These are phyloP conservation scores for Lepiota venenata DNA, from an alignment of 768 basidiomycete species.

Conservation along the genomic window DNA sequence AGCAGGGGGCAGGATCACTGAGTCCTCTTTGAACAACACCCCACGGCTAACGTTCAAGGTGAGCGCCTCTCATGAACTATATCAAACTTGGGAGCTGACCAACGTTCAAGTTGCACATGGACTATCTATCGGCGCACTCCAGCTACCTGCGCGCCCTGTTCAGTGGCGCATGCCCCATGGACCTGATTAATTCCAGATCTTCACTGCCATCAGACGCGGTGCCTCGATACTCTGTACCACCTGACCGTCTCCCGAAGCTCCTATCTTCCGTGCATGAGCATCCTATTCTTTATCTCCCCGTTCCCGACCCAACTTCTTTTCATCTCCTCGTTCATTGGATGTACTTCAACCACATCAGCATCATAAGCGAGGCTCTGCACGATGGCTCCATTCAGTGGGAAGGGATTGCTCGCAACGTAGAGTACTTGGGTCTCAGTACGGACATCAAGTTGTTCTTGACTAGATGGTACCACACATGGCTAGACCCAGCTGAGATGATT, in stretches of 20 bases:
- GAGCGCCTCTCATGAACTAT: conserved; percentile 17
- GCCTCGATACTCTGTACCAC: conserved; percentile 32
- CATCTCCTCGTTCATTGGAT: conserved; percentile 75
- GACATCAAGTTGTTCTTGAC: conserved; percentile 78
- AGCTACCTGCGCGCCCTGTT: conserved; percentile 68
- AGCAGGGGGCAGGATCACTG: conserved; percentile 46
- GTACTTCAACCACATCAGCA: conserved; percentile 70
- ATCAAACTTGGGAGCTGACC: conserved; percentile 3
- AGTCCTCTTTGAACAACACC: conserved; percentile 45
- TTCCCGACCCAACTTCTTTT: conserved; percentile 72
- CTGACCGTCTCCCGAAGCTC: conserved; percentile 59
- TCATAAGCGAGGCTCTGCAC: conserved; percentile 67
- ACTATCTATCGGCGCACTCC: conserved; percentile 83
- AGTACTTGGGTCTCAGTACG: conserved; percentile 75
- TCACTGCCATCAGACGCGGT: conserved; percentile 21
- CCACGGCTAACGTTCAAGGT: conserved; percentile 66
- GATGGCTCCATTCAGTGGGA: conserved; percentile 74
- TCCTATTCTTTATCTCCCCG: conserved; percentile 68
- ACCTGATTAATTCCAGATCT: conserved; percentile 45
- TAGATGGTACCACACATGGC: conserved; percentile 70
- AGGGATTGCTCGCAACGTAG: conserved; percentile 84
- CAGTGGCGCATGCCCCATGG: conserved; percentile 59
- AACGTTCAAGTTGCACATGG: conserved; percentile 62
- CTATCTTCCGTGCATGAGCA: conserved; percentile 65
- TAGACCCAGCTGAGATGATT: conserved; percentile 33